Conservation (phyloP, 2,329 filamentous ascomycete genomes). For the Hypoxylon sp. region DNA sequence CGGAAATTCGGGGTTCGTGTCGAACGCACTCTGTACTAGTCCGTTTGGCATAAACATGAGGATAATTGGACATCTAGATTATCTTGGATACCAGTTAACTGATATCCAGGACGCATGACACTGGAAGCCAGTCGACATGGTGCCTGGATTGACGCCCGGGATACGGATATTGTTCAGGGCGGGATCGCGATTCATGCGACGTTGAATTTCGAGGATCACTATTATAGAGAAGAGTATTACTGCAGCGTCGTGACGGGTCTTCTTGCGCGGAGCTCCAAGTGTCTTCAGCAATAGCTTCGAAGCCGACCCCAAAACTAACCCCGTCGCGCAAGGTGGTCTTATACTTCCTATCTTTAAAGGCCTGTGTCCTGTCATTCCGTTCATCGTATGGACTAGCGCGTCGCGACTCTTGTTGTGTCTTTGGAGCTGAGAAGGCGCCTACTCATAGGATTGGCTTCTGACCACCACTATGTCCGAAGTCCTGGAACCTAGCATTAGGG, state of each 20-base stretch:
- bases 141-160: slow-evolving; percentile 51
- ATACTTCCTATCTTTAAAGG: slow-evolving; percentile 41
- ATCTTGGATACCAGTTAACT: slow-evolving; percentile 16
- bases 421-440: no score
- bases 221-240: slow-evolving; percentile 51
- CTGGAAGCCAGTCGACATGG: slow-evolving; percentile 45
- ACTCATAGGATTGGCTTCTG: no score
- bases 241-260: slow-evolving; percentile 42
- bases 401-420: no score
- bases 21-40: slow-evolving; percentile 2
- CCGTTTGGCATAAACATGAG: slow-evolving; percentile 11
- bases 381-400: no score
- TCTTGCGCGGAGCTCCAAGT: slow-evolving; percentile 47
- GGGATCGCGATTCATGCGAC: slow-evolving; percentile 48
- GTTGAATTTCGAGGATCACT: slow-evolving; percentile 50
- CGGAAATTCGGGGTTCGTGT: not conserved
- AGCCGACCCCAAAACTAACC: no score
- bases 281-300: slow-evolving; percentile 47
- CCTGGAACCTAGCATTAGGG: no score
- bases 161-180: slow-evolving; percentile 48
- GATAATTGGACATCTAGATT: slow-evolving; percentile 13
- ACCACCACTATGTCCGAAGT: no score
- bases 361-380: slow-evolving; percentile 1
- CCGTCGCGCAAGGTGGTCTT: slow-evolving; percentile 44
- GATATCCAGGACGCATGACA: slow-evolving; percentile 14